Base-by-base conservation (phyloP, 805 yeast species). In the Lachancea nothofagi region DNA sequence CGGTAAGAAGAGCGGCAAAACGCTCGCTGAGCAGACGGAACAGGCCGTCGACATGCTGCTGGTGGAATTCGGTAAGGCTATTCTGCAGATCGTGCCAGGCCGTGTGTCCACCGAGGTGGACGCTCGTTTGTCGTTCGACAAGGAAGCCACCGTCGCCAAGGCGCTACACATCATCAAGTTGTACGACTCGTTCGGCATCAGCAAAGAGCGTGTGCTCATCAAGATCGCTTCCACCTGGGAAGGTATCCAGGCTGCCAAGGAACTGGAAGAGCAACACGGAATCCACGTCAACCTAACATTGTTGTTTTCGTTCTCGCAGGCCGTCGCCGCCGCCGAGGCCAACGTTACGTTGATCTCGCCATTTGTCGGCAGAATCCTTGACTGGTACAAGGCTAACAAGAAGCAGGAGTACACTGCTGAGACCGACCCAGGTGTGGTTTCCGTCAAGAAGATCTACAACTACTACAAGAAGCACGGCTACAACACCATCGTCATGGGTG, bases 401-500 rank as follows among this genome's bases (percentile, higher is more conserved):
- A 97, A 97, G 59, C 77, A 89, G 76, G 73, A 78, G 42, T 90
- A 86, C 78, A 70, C 77, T 39, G 74, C 75, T 53, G 85, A 76
- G 57, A 57, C 55, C 34, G 97, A 93, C 70, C 98, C 99, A 53
- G 99, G 99, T 83, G 97, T 93, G 47, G 38, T 72, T 37, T 86
- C 96, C 30, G 98, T 93, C 57, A 82, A 80, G 69, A 65, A 62
- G 47, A 93, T 93, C 68, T 93, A 66, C 85, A 84, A 89, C 83
- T 93, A 93, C 80, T 93, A 93, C 84, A 93, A 93, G 82, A 90
- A 90, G 74, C 86, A 68, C 69, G 90, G 82, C 56, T 93, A 93
- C 80, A 77, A 90, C 59, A 93, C 99, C 66, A 89, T 93, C 64
- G 97, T 93, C 62, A 93, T 93, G 99, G 99, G 98, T 70, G 99